Conservation (phyloP, 306 rosid genomes). For the Hippophae gyantsensis region DNA sequence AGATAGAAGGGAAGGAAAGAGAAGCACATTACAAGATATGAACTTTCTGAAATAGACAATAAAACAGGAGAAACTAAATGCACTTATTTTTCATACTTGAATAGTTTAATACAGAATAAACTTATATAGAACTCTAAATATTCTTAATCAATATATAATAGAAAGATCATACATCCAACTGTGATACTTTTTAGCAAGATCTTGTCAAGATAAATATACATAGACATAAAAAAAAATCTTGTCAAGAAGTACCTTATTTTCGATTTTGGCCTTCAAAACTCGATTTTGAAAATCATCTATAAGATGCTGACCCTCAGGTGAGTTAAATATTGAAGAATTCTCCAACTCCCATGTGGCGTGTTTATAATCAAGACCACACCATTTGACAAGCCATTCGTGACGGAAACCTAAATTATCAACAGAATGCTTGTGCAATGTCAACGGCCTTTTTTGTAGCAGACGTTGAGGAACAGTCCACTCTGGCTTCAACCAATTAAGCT, state of each 20-base stretch:
- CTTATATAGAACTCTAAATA: too few relatives aligned
- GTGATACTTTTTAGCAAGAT: too few relatives aligned
- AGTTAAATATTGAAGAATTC: slow-evolving; percentile 34
- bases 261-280: slow-evolving; percentile 22
- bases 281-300: slow-evolving; percentile 43
- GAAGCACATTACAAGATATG: too few relatives aligned
- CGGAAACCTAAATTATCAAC: slow-evolving; percentile 25
- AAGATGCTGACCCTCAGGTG: slow-evolving; percentile 37
- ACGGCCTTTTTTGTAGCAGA: slow-evolving; percentile 42
- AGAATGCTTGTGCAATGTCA: slow-evolving; percentile 21
- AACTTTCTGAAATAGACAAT: too few relatives aligned
- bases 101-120: too few relatives aligned
- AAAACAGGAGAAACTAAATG: too few relatives aligned
- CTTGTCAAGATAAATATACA: not conserved
- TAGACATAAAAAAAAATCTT: not conserved
- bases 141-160: too few relatives aligned
- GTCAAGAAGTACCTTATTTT: slow-evolving; percentile 27
- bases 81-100: too few relatives aligned
- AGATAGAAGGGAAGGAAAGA: too few relatives aligned
- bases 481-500: slow-evolving; percentile 33
- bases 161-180: too few relatives aligned
- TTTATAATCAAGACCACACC: slow-evolving; percentile 57
- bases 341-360: slow-evolving; percentile 68
- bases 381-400: slow-evolving; percentile 67
- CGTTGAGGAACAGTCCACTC: slow-evolving; percentile 64